Evolutionary conservation across 352 stramenopile genomes (phyloP).

Genomic region (Phytopythium ostracodes): DNA sequence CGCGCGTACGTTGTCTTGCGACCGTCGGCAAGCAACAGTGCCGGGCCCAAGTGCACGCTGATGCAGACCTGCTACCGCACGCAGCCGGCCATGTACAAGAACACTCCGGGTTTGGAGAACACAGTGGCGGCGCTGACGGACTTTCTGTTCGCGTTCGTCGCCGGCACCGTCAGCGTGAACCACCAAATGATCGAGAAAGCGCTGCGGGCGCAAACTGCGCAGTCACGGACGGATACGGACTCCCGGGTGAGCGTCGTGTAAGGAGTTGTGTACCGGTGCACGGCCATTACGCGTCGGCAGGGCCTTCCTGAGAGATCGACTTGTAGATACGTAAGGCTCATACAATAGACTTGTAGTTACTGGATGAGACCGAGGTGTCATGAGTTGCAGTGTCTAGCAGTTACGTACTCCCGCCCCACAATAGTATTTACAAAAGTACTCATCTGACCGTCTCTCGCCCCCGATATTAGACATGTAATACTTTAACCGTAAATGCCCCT

Average conservation of each 20-base stretch:
- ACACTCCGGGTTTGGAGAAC: background rate
- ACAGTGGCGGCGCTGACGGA: conserved; percentile 3
- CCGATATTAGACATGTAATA: too few species aligned
- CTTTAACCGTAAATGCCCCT: too few species aligned
- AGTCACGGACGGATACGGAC: background rate
- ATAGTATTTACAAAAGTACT: background rate
- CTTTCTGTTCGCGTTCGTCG: conserved; percentile 3
- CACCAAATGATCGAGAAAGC: conserved; percentile 6
- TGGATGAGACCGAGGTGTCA: too few species aligned
- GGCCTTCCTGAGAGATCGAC: too few species aligned
- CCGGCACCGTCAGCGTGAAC: conserved; percentile 3
- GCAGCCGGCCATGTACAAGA: conserved; percentile 1
- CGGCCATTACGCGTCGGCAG: too few species aligned
- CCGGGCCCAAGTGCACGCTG: background rate
- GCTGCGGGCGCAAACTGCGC: background rate
- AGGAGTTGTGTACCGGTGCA: background rate
- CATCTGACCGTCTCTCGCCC: background rate
- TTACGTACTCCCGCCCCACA: too few species aligned
- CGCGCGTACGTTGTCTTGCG: conserved; percentile 4
- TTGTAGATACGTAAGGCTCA: too few species aligned
- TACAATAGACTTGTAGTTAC: too few species aligned
- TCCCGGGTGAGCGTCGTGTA: background rate
- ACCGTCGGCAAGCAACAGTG: background rate
- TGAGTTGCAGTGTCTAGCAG: too few species aligned
- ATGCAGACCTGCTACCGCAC: conserved; percentile 7